Conservation (phyloP, 371 early-diverging fungal species). For the Mortierella sp. region DNA sequence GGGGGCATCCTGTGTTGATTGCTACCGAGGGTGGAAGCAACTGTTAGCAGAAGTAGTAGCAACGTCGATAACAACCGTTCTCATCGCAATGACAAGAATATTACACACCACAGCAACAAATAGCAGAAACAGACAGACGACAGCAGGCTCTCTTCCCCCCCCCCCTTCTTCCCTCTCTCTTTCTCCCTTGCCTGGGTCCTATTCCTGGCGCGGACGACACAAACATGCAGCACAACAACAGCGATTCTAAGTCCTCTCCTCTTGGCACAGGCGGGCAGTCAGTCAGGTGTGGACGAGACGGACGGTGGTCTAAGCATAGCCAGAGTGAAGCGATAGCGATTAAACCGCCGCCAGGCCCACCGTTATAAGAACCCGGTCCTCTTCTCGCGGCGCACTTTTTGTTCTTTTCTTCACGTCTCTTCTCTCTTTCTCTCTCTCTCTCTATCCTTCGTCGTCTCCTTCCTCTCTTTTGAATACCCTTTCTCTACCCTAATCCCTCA, state of each 20-base stretch:
- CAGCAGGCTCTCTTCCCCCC: background rate
- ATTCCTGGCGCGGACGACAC: background rate
- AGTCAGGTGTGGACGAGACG: background rate
- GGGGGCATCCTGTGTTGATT: too few species aligned
- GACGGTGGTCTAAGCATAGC: conserved; percentile 3
- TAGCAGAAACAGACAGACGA: too few species aligned
- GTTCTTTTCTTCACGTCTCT: too few species aligned
- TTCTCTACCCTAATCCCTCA: background rate
- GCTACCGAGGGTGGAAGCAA: too few species aligned
- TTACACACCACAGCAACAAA: too few species aligned
- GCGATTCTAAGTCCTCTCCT: background rate
- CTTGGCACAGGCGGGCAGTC: background rate
- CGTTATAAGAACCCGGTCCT: too few species aligned
- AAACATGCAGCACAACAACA: background rate
- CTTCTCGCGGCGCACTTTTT: too few species aligned
- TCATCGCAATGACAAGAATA: too few species aligned
- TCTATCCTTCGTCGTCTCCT: background rate
- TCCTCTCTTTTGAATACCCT: background rate
- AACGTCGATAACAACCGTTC: too few species aligned
- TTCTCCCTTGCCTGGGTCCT: background rate
- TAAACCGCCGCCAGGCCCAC: too few species aligned
- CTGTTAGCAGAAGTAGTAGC: too few species aligned
- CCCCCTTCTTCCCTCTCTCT: too few species aligned
- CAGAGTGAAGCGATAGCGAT: background rate
- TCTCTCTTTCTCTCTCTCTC: background rate